Evolutionary conservation across 257 asterid species (phyloP).

Genomic region (Gentiana macrophylla): DNA sequence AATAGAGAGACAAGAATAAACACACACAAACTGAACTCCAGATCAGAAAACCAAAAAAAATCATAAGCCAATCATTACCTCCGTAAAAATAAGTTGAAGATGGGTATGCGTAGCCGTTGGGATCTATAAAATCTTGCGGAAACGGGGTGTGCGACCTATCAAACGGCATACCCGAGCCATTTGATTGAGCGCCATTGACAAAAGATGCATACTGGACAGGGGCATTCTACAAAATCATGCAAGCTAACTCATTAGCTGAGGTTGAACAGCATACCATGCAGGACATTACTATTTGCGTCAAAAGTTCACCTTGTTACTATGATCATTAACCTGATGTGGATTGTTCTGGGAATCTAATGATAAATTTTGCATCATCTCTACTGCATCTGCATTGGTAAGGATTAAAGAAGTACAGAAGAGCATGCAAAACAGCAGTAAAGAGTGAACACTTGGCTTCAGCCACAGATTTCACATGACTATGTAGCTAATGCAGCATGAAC

Average conservation of each 20-base stretch:
- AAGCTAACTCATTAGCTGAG: not conserved
- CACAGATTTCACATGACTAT: too few relatives aligned
- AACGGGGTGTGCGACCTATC: slow-evolving; percentile 25
- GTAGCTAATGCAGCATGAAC: too few relatives aligned
- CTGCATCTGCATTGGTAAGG: slow-evolving; percentile 14
- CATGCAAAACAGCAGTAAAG: not conserved
- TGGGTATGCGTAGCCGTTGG: slow-evolving; percentile 22
- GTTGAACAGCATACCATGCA: not conserved
- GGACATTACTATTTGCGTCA: not conserved
- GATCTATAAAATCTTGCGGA: slow-evolving; percentile 20
- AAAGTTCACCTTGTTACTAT: slow-evolving; percentile 20
- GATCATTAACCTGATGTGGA: slow-evolving; percentile 19
- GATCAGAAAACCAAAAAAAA: not conserved
- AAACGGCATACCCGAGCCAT: slow-evolving; percentile 20
- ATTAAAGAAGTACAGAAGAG: slow-evolving; percentile 5
- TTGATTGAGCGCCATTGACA: slow-evolving; percentile 13
- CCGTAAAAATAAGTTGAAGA: slow-evolving; percentile 29
- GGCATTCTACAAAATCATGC: slow-evolving; percentile 8
- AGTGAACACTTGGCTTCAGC: too few relatives aligned
- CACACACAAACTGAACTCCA: too few relatives aligned
- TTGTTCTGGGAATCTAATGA: slow-evolving; percentile 22
- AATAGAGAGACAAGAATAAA: not conserved
- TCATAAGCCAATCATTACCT: slow-evolving; percentile 12
- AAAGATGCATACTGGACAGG: slow-evolving; percentile 20
- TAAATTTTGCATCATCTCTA: slow-evolving; percentile 27